Evolutionary conservation across 805 yeast species (phyloP), one percentile per base, ranked within the genome.

Genomic region (Barnettozyma pratensis): DNA sequence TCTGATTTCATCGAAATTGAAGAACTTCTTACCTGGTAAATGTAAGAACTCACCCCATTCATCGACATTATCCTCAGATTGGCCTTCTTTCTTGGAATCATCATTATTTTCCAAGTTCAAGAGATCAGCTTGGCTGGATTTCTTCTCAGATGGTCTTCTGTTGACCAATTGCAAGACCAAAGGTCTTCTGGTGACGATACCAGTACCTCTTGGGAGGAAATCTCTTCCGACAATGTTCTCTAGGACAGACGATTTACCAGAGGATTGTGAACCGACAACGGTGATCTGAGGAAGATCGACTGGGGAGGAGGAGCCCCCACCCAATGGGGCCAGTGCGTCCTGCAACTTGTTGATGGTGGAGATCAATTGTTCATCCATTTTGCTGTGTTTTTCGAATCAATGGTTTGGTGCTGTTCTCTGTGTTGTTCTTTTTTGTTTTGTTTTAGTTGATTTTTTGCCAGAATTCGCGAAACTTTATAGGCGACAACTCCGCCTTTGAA

Each of bases 41-140:
- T 94, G 98, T 56, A 92, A 76, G 67, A 94, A 94, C 68, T 94
- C 99, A 53, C 99, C 99, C 97, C 98, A 94, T 72, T 92, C 99
- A 48, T 75, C 84, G 38, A 74, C 75, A 61, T 85, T 85, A 67
- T 85, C 85, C 63, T 85, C 94, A 11, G 81, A 72, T 59, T 69
- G 74, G 25, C 65, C 65, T 39, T 75, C 72, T 19, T 19, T 19
- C 43, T 73, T 72, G 30, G 80, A 79, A 25, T 70, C 71, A 52
- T 69, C 43, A 40, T 48, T 32, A 6, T 53, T 52, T 12, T 54
- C 70, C 44, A 77, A 63, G 51, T 75, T 71, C 30, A 64, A 46
- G 29, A 66, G 55, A 39, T 65, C 68, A 28, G 60, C 54, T 28
- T 50, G 46, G 37, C 62, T 39, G 42, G 60, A 34, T 49, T 50